Conservation (phyloP, 352 stramenopile species). For the Aphanomyces invadans region DNA sequence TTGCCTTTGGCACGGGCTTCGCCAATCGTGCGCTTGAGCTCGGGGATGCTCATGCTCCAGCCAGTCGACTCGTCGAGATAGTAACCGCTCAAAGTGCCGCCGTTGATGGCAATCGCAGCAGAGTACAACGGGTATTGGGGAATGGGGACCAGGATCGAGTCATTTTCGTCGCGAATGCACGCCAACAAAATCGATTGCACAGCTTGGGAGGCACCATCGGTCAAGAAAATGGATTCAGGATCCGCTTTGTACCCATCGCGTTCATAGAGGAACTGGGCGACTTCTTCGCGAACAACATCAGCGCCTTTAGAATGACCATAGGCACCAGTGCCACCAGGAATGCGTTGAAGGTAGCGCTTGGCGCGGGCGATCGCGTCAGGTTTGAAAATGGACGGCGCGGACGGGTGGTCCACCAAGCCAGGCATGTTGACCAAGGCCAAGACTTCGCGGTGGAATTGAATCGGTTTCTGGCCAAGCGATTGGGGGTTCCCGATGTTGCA, state of each 20-base stretch:
- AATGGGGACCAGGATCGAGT: conserved; percentile 94
- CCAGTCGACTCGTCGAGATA: conserved; percentile 94
- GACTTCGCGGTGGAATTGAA: conserved; percentile 92
- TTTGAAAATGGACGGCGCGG: conserved; percentile 72
- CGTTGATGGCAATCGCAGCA: conserved; percentile 93
- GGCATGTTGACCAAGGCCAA: conserved; percentile 86
- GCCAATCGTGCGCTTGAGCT: conserved; percentile 87
- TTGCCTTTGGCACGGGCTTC: conserved; percentile 86
- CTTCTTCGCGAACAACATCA: conserved; percentile 78
- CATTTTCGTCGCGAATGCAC: conserved; percentile 81
- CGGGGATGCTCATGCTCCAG: conserved; percentile 85
- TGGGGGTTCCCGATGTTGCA: conserved; percentile 98
- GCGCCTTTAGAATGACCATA: conserved; percentile 92
- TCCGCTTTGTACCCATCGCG: conserved; percentile 88
- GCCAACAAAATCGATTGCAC: conserved; percentile 90
- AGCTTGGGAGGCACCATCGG: conserved; percentile 92
- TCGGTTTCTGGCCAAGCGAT: conserved; percentile 90
- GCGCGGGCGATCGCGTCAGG: conserved; percentile 81
- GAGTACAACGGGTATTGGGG: conserved; percentile 99
- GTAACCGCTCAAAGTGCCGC: conserved; percentile 93
- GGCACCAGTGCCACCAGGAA: conserved; percentile 83
- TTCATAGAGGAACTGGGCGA: conserved; percentile 82
- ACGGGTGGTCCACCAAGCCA: conserved; percentile 74
- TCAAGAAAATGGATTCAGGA: conserved; percentile 95
- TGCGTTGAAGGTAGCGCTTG: conserved; percentile 81